Evolutionary conservation across 192 early-diverging fungal genomes (phyloP).

Genomic region (Coemansia sp.): DNA sequence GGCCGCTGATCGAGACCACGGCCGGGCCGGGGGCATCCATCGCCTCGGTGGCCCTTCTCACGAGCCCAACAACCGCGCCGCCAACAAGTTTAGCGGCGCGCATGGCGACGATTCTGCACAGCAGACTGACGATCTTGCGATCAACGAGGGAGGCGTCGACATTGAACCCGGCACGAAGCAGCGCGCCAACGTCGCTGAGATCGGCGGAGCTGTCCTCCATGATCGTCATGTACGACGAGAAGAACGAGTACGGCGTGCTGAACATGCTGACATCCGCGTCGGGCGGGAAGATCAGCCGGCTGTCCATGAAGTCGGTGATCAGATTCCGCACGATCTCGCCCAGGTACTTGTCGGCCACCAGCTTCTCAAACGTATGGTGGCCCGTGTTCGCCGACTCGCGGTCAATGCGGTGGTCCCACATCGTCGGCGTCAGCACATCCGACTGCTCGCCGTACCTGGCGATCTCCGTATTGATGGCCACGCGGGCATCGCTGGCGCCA

Average conservation of each 20-base stretch:
- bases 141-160: constrained; percentile 70
- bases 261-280: constrained; percentile 52
- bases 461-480: constrained; percentile 96
- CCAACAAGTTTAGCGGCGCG: constrained; percentile 83
- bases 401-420: constrained; percentile 83
- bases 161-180: constrained; percentile 71
- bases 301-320: constrained; percentile 79
- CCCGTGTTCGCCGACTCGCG: constrained; percentile 77
- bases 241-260: constrained; percentile 70
- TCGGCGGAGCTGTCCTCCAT: constrained; percentile 68
- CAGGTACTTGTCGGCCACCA: constrained; percentile 93
- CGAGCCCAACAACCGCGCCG: constrained; percentile 60
- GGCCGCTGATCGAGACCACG: constrained; percentile 41
- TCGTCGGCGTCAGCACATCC: constrained; percentile 67
- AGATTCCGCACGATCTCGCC: constrained; percentile 88
- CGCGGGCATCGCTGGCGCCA: constrained; percentile 25
- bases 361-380: constrained; percentile 87
- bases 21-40: constrained; percentile 13
- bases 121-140: constrained; percentile 74
- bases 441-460: constrained; percentile 80
- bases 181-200: constrained; percentile 63
- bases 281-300: constrained; percentile 70
- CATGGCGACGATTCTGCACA: constrained; percentile 81
- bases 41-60: constrained; percentile 25
- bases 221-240: constrained; percentile 73